phyloP scores from a whole-genome alignment of 345 rosid genomes.

The Eucalyptus regnans region DNA sequence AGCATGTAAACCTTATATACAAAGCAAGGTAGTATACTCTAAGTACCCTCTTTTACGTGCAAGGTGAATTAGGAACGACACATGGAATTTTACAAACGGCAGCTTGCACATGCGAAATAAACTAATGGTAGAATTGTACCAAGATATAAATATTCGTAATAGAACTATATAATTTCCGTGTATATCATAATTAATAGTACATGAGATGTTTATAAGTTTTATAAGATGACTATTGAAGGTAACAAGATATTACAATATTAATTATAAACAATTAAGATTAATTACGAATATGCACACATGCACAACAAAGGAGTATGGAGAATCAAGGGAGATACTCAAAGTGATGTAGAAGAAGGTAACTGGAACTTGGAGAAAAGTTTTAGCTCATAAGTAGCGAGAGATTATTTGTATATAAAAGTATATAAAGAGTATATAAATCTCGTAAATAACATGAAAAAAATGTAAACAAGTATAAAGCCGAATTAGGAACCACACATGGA shows the following conservation, averaged over 20 bases:
- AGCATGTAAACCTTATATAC: neutral
- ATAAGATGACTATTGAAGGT: neutral
- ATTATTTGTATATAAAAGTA: neutral
- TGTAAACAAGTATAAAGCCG: neutral
- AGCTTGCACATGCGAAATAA: neutral
- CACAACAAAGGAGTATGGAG: neutral
- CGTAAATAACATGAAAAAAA: neutral
- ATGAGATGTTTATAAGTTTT: neutral
- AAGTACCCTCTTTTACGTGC: neutral
- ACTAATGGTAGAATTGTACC: neutral
- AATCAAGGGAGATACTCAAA: neutral
- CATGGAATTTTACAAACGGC: neutral
- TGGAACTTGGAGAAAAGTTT: neutral
- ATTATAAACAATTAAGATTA: neutral
- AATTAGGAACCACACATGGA: neutral
- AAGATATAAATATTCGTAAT: neutral
- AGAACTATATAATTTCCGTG: neutral
- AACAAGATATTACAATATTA: neutral
- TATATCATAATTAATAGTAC: neutral
- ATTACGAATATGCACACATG: neutral
- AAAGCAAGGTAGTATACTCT: neutral
- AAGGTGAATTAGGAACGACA: neutral
- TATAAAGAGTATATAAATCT: neutral
- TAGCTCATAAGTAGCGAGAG: neutral
- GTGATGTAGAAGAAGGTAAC: neutral